A percentile compares a stretch with the other conserved stretches of the same genome.
phyloP scores from a whole-genome alignment of 805 yeast species.

The Candida incommunis region DNA sequence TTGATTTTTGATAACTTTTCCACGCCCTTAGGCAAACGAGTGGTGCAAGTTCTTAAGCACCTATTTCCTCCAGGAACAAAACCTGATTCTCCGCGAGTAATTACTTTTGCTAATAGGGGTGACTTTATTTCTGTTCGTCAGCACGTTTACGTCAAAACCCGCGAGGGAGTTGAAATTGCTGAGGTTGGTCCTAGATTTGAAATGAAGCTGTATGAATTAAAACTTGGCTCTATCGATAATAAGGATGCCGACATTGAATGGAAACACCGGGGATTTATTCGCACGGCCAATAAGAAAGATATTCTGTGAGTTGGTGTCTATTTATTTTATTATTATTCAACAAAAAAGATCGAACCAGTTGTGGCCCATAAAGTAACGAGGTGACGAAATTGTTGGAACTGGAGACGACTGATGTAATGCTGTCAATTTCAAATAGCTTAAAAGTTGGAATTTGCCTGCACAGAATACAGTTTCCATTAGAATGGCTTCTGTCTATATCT shows the following conservation, averaged over 20 bases:
- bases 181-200: conserved; percentile 99
- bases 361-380: too few species aligned
- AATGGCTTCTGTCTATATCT: too few species aligned
- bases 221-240: conserved; percentile 83
- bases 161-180: conserved; percentile 78
- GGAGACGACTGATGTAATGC: too few species aligned
- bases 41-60: conserved; percentile 68
- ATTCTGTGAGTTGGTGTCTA: too few species aligned
- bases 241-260: conserved; percentile 97
- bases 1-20: conserved; percentile 82
- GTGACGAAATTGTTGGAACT: too few species aligned
- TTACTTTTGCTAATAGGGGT: conserved; percentile 78
- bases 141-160: conserved; percentile 82
- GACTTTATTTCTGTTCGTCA: conserved; percentile 93
- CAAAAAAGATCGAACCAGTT: too few species aligned
- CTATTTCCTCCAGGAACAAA: conserved; percentile 96
- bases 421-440: too few species aligned
- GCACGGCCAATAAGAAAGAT: conserved; percentile 93
- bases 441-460: too few species aligned
- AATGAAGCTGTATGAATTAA: conserved; percentile 81
- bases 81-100: conserved; percentile 77
- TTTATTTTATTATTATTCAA: too few species aligned
- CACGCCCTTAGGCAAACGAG: conserved; percentile 68
- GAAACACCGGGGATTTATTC: conserved; percentile 81
- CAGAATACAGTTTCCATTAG: too few species aligned